These are phyloP conservation scores for Beauveria rudraprayagi DNA, from an alignment of 2,329 filamentous ascomycete genomes.

Conservation along the genomic window DNA sequence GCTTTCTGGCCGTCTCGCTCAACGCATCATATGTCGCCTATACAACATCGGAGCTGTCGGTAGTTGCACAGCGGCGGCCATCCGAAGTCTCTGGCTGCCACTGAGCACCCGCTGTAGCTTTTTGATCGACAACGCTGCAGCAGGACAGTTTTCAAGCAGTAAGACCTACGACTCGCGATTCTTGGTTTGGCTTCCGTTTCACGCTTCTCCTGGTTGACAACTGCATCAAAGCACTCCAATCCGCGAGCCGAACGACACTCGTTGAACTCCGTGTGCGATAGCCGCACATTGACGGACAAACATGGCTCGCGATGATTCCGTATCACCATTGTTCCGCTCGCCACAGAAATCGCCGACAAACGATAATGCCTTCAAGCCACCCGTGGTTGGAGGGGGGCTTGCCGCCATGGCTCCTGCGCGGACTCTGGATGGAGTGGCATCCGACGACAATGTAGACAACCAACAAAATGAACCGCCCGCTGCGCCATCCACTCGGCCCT, in stretches of 20 bases:
- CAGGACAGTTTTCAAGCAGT: too few relatives aligned
- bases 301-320: conserved; percentile 17
- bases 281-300: not conserved
- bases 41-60: not conserved
- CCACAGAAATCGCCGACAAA: conserved; percentile 15
- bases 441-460: not conserved
- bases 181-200: not conserved
- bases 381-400: conserved; percentile 31
- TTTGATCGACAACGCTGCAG: not conserved
- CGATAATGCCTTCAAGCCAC: conserved; percentile 18
- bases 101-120: not conserved
- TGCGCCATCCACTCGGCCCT: not conserved
- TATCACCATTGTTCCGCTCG: conserved; percentile 19
- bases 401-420: not conserved
- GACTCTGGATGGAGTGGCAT: not conserved
- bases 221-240: not conserved
- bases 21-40: not conserved
- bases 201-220: not conserved
- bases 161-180: not conserved
- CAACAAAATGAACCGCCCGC: not conserved
- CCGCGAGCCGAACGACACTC: not conserved
- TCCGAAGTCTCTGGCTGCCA: not conserved
- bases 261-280: not conserved
- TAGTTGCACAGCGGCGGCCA: not conserved
- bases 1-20: not conserved